These are phyloP conservation scores for Galerina marginata DNA, from an alignment of 768 basidiomycete species.

Conservation along the genomic window DNA sequence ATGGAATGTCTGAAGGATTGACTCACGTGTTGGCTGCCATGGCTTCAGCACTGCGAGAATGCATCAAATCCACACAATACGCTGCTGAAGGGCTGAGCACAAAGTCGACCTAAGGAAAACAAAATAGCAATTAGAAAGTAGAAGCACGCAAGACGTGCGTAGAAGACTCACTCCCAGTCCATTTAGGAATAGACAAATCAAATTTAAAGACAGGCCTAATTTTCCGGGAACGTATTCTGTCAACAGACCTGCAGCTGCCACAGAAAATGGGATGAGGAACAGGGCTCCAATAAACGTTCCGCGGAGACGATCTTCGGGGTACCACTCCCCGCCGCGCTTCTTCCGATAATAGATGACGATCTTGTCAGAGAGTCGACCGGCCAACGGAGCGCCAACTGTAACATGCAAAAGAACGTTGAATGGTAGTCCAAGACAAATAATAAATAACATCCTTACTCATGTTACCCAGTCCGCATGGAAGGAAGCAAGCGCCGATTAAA, in stretches of 20 bases:
- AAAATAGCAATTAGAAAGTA: neutral
- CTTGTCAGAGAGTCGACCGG: constrained; percentile 63
- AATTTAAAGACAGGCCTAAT: constrained; percentile 53
- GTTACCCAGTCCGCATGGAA: constrained; percentile 65
- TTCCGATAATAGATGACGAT: constrained; percentile 54
- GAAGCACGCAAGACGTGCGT: neutral
- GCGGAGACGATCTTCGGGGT: constrained; percentile 72
- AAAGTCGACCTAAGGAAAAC: constrained; percentile 51
- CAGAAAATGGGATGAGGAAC: constrained; percentile 57
- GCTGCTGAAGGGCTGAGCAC: constrained; percentile 59
- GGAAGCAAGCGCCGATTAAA: constrained; percentile 62
- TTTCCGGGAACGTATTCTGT: constrained; percentile 54
- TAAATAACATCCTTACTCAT: constrained; percentile 45
- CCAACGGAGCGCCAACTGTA: constrained; percentile 63
- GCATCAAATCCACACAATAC: constrained; percentile 66
- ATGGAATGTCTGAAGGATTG: neutral
- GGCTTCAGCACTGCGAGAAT: constrained; percentile 63
- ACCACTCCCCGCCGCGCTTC: constrained; percentile 59
- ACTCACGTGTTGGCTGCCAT: constrained; percentile 58
- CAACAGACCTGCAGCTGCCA: constrained; percentile 52
- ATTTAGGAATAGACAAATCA: constrained; percentile 66
- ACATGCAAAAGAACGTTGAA: neutral
- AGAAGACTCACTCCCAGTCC: constrained; percentile 58
- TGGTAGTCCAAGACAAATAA: neutral
- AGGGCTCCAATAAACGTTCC: constrained; percentile 52